Conservation (phyloP, 202 grass and related monocot genomes). For the Zoysia matrella region DNA sequence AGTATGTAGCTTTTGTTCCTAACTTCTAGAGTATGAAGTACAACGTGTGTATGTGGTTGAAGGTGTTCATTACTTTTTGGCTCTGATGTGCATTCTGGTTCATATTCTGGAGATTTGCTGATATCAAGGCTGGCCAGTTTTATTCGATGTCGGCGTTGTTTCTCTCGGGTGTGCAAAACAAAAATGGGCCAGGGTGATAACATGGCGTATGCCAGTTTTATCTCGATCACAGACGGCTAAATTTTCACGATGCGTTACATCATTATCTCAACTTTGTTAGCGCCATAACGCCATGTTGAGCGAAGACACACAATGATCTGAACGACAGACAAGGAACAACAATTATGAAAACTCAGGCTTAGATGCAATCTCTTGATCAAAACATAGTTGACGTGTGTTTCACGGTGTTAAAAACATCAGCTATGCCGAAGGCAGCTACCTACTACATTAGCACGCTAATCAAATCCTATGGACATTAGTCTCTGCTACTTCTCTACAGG, state of each 20-base stretch:
- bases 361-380: background rate
- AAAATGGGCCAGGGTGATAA: background rate
- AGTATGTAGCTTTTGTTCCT: too few relatives aligned
- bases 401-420: constrained; percentile 1
- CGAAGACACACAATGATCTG: background rate
- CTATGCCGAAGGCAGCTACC: constrained; percentile 19
- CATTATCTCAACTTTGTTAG: background rate
- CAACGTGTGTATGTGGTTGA: too few relatives aligned
- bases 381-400: background rate
- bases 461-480: constrained; percentile 42
- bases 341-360: background rate
- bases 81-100: too few relatives aligned
- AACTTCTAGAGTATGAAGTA: too few relatives aligned
- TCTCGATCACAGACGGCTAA: background rate
- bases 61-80: too few relatives aligned
- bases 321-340: background rate
- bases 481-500: constrained; percentile 19
- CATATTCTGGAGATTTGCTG: too few relatives aligned
- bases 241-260: background rate
- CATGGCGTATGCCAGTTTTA: background rate
- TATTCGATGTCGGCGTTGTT: too few relatives aligned
- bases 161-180: too few relatives aligned
- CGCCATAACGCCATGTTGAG: background rate
- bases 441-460: constrained; percentile 42
- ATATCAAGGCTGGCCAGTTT: too few relatives aligned